Conservation (phyloP, 805 yeast genomes). For the Yarrowia hollandica region DNA sequence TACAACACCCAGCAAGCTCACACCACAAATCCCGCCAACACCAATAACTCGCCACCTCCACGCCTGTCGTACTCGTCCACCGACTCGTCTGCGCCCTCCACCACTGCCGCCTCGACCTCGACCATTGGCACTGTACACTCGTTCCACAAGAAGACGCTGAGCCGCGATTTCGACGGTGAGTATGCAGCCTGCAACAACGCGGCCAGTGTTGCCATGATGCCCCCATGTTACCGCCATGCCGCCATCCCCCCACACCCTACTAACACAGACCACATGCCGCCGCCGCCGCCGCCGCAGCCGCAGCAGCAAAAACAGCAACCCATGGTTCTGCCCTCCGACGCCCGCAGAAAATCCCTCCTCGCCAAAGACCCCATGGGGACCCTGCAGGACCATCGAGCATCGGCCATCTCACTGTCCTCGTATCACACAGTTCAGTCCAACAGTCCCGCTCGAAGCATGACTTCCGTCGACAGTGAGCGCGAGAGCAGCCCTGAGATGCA, state of each 20-base stretch:
- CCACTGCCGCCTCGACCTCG: slow-evolving; percentile 21
- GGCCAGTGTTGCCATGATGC: too few species aligned
- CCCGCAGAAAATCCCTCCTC: slow-evolving; percentile 21
- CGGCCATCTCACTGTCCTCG: slow-evolving; percentile 14
- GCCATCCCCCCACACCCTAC: too few species aligned
- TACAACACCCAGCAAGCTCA: slow-evolving; percentile 23
- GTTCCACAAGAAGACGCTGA: slow-evolving; percentile 1
- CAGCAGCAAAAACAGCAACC: too few species aligned
- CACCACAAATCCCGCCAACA: neutral
- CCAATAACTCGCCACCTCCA: slow-evolving; percentile 18
- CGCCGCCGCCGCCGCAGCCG: neutral
- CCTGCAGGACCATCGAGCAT: slow-evolving; percentile 20
- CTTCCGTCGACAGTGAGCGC: neutral
- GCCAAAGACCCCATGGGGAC: slow-evolving; percentile 6
- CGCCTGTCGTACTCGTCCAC: slow-evolving; percentile 23
- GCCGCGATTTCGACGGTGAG: slow-evolving; percentile 21
- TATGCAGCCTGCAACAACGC: too few species aligned
- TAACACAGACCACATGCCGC: neutral
- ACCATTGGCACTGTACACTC: slow-evolving; percentile 15
- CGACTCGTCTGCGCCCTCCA: slow-evolving; percentile 18
- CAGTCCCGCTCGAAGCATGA: slow-evolving; percentile 6
- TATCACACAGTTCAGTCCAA: slow-evolving; percentile 18
- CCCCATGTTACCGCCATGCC: too few species aligned
- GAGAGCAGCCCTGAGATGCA: neutral
- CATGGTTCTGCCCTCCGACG: slow-evolving; percentile 27